Base-by-base conservation (phyloP, 139 green algal genomes). In the Micractinium conductrix region DNA sequence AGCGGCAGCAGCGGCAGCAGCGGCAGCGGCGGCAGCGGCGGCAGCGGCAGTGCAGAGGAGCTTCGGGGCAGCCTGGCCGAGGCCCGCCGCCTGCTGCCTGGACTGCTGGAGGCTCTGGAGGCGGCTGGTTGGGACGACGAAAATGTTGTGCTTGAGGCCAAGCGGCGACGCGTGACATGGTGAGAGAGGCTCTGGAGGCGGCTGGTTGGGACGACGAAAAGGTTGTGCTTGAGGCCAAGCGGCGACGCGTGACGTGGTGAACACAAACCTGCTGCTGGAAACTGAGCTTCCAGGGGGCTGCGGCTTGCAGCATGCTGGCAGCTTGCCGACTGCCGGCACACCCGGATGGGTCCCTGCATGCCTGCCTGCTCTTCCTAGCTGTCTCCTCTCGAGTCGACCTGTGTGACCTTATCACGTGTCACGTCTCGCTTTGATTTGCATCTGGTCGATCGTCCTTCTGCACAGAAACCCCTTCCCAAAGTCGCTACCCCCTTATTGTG, bases 141-240 rank as follows among this genome's bases (percentile, higher is more conserved):
- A 70, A 92, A 92, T 50, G 88, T 92, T 40, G 89, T 92, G 70
- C 85, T 92, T 45, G 89, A 92, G 80, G 83, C 87, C 24, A 84
- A 90, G 55, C 67, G 83, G 45, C 74, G 85, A 28, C 42, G 89
- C 4, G 84, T 84, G 0, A 28, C 33, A 14, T 92, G 89, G 86
- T 96, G 48, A 80, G 9, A 5, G 12, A 17, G 8, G n/a, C 74
- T 33, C 38, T 26, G 28, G 19, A 19, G 16, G 58, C 12, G 16
- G 12, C 53, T 19, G 19, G 19, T 21, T 62, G 53, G 19, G 26
- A 21, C 26, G 53, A 21, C 2, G 24, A 22, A 62, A 5, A 62
- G 6, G 8, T 62, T 19, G 53, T 21, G 10, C 26, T 14, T 21
- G 10, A 19, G 19, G 10, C 53, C 53, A 62, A 30, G 8, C 2